These are phyloP conservation scores for Phytophthora nicotianae DNA, from an alignment of 352 stramenopile genomes.

Conservation along the genomic window DNA sequence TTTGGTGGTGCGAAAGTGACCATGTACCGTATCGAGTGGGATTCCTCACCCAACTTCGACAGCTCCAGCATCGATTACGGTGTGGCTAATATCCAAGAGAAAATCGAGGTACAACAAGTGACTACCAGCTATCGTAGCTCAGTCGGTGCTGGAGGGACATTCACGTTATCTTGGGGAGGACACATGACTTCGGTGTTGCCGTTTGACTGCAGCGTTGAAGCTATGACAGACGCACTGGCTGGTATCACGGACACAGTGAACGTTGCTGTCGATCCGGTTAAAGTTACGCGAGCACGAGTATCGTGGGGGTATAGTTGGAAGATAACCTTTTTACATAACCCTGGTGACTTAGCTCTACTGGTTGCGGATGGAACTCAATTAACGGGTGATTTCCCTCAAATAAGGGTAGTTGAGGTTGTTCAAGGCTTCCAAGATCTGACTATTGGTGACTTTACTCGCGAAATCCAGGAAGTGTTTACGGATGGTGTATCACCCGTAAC, in stretches of 20 bases:
- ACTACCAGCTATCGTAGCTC: slow-evolving; percentile 67
- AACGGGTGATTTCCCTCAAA: slow-evolving; percentile 84
- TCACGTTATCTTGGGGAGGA: slow-evolving; percentile 93
- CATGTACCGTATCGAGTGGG: slow-evolving; percentile 94
- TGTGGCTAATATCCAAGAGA: slow-evolving; percentile 84
- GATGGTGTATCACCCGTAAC: slow-evolving; percentile 39
- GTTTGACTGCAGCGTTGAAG: slow-evolving; percentile 68
- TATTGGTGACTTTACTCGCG: slow-evolving; percentile 93
- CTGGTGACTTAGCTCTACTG: slow-evolving; percentile 89
- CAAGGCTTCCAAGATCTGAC: slow-evolving; percentile 55
- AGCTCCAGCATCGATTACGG: slow-evolving; percentile 84
- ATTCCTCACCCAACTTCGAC: slow-evolving; percentile 84
- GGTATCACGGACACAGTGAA: slow-evolving; percentile 79
- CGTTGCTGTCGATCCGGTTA: slow-evolving; percentile 77
- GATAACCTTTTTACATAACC: slow-evolving; percentile 90
- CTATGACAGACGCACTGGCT: slow-evolving; percentile 82
- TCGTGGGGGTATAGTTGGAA: slow-evolving; percentile 93
- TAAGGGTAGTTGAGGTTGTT: slow-evolving; percentile 78
- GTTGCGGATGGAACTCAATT: slow-evolving; percentile 83
- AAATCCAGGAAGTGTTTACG: slow-evolving; percentile 49
- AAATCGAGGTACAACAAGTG: slow-evolving; percentile 92
- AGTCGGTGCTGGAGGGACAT: slow-evolving; percentile 79
- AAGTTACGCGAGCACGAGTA: slow-evolving; percentile 57
- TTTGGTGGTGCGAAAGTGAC: slow-evolving; percentile 89
- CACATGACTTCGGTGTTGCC: slow-evolving; percentile 61